Evolutionary conservation across 2,329 filamentous ascomycete species (phyloP).

Genomic region (Esteya vermicola): DNA sequence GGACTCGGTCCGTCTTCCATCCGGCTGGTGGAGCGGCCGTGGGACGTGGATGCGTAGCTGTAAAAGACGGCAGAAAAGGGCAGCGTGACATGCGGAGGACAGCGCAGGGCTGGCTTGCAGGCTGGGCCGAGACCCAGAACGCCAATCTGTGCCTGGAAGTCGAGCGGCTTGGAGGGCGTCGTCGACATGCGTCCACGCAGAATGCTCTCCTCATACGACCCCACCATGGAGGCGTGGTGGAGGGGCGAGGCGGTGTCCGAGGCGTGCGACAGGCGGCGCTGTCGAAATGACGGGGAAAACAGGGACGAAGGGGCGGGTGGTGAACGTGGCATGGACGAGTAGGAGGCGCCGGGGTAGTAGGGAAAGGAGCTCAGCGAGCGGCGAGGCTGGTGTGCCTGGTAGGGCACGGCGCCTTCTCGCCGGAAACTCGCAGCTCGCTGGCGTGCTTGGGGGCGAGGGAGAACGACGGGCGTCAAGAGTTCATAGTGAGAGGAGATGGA

Average conservation of each 20-base stretch:
- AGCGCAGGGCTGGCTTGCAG: conserved; percentile 72
- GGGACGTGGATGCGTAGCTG: conserved; percentile 61
- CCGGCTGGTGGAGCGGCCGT: conserved; percentile 46
- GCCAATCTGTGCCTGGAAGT: conserved; percentile 91
- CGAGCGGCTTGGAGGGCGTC: conserved; percentile 77
- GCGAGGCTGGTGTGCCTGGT: conserved; percentile 66
- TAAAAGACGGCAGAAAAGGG: conserved; percentile 95
- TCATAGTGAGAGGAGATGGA: conserved; percentile 16
- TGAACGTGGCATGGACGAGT: too few species aligned
- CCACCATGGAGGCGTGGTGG: conserved; percentile 89
- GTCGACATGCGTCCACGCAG: conserved; percentile 93
- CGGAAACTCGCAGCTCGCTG: conserved; percentile 21
- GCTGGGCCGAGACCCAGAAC: conserved; percentile 70
- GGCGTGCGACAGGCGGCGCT: conserved; percentile 55
- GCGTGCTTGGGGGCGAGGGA: conserved; percentile 1
- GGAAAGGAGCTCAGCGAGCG: conserved; percentile 55
- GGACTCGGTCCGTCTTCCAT: conserved; percentile 81
- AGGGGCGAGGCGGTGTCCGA: conserved; percentile 65
- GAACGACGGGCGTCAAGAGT: neutral
- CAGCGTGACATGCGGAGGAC: conserved; percentile 79
- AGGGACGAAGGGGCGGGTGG: conserved; percentile 34
- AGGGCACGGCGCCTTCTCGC: conserved; percentile 48
- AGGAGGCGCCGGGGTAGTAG: too few species aligned
- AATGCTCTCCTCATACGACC: conserved; percentile 95
- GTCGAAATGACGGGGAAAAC: conserved; percentile 32